Evolutionary conservation across 345 rosid species (phyloP).

Genomic region (Sonneratia alba): DNA sequence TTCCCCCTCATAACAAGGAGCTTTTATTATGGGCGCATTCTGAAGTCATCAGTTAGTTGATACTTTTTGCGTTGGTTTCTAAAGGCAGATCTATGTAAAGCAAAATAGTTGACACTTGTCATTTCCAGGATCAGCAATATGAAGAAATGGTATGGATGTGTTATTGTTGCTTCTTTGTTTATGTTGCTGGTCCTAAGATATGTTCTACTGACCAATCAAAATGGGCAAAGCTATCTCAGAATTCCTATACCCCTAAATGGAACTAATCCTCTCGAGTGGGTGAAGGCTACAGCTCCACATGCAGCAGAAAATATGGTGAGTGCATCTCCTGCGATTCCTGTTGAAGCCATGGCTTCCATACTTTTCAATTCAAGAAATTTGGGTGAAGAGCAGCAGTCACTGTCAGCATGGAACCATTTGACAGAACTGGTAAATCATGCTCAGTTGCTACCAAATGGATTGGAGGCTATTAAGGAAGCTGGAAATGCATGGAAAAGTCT

Average conservation of each 20-base stretch:
- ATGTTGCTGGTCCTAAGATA: conserved; percentile 69
- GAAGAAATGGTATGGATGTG: conserved; percentile 82
- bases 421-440: conserved; percentile 50
- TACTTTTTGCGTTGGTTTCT: neutral
- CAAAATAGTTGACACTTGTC: neutral
- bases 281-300: conserved; percentile 38
- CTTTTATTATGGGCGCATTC: neutral
- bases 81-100: neutral
- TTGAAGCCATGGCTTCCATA: conserved; percentile 33
- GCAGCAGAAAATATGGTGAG: conserved; percentile 45
- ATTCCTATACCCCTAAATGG: conserved; percentile 41
- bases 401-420: conserved; percentile 72
- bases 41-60: neutral
- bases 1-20: neutral
- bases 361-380: conserved; percentile 57
- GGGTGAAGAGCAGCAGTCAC: conserved; percentile 46
- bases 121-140: conserved; percentile 23
- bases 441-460: conserved; percentile 57
- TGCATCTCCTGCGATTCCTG: conserved; percentile 50
- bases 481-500: conserved; percentile 75
- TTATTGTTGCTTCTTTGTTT: conserved; percentile 59
- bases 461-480: conserved; percentile 88
- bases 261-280: conserved; percentile 75
- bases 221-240: conserved; percentile 41
- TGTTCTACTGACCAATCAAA: conserved; percentile 47